Percentiles rank a stretch among this genome's conserved stretches.
Conservation (phyloP, 2,329 filamentous ascomycete genomes). For the Dactylonectria estremocensis region DNA sequence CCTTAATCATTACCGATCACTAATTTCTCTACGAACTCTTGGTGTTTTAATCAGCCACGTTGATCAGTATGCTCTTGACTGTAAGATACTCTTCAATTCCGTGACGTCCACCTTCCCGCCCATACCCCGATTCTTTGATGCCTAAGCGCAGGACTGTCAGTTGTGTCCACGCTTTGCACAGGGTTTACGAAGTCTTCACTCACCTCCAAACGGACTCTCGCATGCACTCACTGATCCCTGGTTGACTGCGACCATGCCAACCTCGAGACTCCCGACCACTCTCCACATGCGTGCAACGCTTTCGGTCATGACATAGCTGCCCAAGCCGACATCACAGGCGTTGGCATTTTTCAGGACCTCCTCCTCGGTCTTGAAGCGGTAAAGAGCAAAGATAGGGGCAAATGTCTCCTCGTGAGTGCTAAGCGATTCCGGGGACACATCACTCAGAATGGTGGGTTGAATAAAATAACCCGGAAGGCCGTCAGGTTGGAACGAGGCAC, state of each 20-base stretch:
- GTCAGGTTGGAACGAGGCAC: slow-evolving; percentile 65
- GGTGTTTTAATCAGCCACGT: too few species aligned
- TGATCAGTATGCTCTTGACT: not conserved
- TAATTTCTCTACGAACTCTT: too few species aligned
- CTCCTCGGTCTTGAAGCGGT: slow-evolving; percentile 76
- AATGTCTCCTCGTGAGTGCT: slow-evolving; percentile 79
- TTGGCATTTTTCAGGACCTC: slow-evolving; percentile 80
- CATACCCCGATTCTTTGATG: slow-evolving; percentile 19
- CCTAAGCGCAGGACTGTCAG: slow-evolving; percentile 54
- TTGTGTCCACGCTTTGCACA: too few species aligned
- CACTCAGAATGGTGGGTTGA: slow-evolving; percentile 76
- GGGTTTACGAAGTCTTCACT: too few species aligned
- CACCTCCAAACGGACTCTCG: slow-evolving; percentile 71
- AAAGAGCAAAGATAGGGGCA: slow-evolving; percentile 77
- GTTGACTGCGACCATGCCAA: slow-evolving; percentile 47
- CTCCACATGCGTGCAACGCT: slow-evolving; percentile 54
- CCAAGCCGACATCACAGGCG: slow-evolving; percentile 74
- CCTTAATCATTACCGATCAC: too few species aligned
- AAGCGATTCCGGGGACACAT: slow-evolving; percentile 75
- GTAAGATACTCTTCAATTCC: slow-evolving; percentile 13
- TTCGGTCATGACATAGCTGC: slow-evolving; percentile 76
- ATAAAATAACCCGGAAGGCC: slow-evolving; percentile 73
- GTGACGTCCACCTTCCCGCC: not conserved
- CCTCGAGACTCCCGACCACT: slow-evolving; percentile 62
- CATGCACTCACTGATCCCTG: slow-evolving; percentile 62